phyloP scores from a whole-genome alignment of 2,329 filamentous ascomycete species.

The Arachnomyces sp. region DNA sequence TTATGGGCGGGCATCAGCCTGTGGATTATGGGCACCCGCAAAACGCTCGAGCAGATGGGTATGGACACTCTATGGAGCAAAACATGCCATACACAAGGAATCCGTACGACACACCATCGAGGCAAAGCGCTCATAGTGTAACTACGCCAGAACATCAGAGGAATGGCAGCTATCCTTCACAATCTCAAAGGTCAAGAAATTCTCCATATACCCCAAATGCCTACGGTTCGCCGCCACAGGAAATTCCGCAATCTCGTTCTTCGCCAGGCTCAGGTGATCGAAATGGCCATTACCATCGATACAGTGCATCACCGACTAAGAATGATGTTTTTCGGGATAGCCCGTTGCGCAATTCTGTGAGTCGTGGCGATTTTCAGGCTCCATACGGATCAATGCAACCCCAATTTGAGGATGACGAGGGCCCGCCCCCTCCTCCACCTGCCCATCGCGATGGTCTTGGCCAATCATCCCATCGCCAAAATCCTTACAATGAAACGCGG shows the following conservation, averaged over 20 bases:
- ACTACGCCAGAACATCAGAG: constrained; percentile 4
- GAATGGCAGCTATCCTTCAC: constrained; percentile 3
- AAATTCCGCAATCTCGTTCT: not conserved
- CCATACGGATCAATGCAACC: constrained; percentile 10
- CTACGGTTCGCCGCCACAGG: constrained; percentile 1
- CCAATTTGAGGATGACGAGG: constrained; percentile 17
- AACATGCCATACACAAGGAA: constrained; percentile 1
- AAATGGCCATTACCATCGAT: constrained; percentile 9
- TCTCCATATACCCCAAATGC: constrained; percentile 1
- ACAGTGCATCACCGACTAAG: constrained; percentile 16
- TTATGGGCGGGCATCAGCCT: constrained; percentile 15
- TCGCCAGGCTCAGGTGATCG: constrained; percentile 3
- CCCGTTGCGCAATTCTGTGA: constrained; percentile 21
- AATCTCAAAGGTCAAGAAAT: constrained; percentile 5
- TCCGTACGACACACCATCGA: constrained; percentile 7
- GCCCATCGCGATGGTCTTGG: constrained; percentile 20
- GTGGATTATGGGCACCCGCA: constrained; percentile 2
- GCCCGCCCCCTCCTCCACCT: constrained; percentile 26
- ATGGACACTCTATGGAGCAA: no score
- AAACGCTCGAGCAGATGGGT: not conserved
- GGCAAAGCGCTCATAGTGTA: constrained; percentile 7
- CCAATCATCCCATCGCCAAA: constrained; percentile 7
- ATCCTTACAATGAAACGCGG: constrained; percentile 6
- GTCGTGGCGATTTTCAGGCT: constrained; percentile 16
- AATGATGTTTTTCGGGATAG: constrained; percentile 20